A percentile compares a stretch with the other conserved stretches of the same genome.
Conservation (phyloP, 2,329 filamentous ascomycete species). For the Tolypocladium ophioglossoides region DNA sequence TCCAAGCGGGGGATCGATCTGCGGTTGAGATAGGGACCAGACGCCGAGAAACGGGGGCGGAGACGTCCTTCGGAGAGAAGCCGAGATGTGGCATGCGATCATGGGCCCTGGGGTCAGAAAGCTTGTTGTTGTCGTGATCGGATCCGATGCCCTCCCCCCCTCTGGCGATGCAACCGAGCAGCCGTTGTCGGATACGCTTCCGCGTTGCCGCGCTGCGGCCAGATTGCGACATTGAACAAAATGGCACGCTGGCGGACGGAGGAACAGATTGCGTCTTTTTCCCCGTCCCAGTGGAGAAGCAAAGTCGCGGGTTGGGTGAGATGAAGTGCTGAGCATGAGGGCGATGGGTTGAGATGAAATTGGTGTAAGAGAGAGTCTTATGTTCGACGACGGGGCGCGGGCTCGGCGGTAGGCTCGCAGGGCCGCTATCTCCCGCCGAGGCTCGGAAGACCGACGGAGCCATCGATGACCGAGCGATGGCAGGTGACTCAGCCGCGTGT, state of each 20-base stretch:
- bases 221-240: not conserved
- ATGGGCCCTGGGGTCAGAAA: not conserved
- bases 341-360: not conserved
- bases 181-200: not conserved
- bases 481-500: not conserved
- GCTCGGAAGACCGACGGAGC: not conserved
- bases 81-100: not conserved
- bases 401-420: slow-evolving; percentile 4
- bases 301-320: not conserved
- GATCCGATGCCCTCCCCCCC: not conserved
- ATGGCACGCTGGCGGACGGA: not conserved
- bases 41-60: not conserved
- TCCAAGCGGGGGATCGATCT: not conserved
- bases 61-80: not conserved
- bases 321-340: not conserved
- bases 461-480: slow-evolving; percentile 2
- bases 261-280: not conserved
- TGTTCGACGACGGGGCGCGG: not conserved
- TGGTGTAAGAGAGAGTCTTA: not conserved
- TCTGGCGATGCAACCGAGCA: not conserved
- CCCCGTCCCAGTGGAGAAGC: not conserved
- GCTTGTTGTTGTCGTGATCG: not conserved
- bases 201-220: not conserved
- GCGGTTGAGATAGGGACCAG: not conserved
- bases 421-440: slow-evolving; percentile 1